Evolutionary conservation across 768 basidiomycete species (phyloP), one percentile per base, ranked within the genome.

Genomic region (Suillus subaureus): DNA sequence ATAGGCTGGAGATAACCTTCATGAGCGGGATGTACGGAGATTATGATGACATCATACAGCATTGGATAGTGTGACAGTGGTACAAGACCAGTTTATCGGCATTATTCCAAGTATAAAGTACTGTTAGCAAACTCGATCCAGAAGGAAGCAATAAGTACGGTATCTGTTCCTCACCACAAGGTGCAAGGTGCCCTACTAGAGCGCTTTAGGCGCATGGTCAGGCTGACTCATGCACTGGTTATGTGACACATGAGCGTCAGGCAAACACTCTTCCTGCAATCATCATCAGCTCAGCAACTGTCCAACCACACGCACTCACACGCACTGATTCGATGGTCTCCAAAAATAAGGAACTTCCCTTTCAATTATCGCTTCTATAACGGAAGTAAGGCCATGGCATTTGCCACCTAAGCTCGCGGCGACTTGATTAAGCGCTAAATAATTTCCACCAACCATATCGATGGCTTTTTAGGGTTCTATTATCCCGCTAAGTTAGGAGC

Each of bases 1-100:
- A 49, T 23, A 47, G 42, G 56, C 23, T 18, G 39, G 11, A 16
- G 26, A 57, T 23, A 37, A 39, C 37, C 16, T 39, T 37, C 2
- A 1, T 26, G 23, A 42, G 58, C 58, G 58, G 12, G 58, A 60
- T 60, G 26, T 26, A 42, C 58, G 58, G 58, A 60, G 28, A 42
- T 60, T 21, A 6, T 7, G 15, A 16, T 16, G 6, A 16, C 39
- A 26, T 35, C 39, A 26, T 35, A 2, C 35, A 35, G 35, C 23
- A 15, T 39, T 3, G 15, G 13, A 15, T 15, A 11, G 39, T 39
- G 37, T 39, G 37, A 12, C 37, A 39, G 35, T 37, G 37, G 37
- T 33, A 33, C 11, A 43, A 5, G 15, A 26, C 37, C 16, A 58
- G 26, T 9, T 13, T 16, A 40, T 28, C 40, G 40, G 11, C 6